Evolutionary conservation across 139 green algal species (phyloP), one percentile per base, ranked within the genome.

Genomic region (Micromonas commoda): DNA sequence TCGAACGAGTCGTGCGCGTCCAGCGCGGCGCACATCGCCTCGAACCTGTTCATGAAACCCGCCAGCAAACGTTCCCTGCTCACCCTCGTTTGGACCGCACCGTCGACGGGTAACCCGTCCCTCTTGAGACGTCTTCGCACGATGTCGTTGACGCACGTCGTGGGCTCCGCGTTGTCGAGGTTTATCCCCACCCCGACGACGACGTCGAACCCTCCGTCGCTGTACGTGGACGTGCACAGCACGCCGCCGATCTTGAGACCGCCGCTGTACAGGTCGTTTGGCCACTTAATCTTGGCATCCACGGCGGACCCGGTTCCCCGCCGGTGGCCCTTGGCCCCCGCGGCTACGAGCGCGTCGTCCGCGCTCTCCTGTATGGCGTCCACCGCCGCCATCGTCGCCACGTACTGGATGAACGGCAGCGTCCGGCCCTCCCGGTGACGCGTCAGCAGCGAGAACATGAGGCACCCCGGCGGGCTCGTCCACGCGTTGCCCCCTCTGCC

Each of bases 221-320:
- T 19, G 76, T 87, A 98, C 1, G 86, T 89, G 33, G 89, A 94
- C 54, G 97, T 89, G 77, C 96, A 96, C 45, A 98, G 88, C 1
- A 96, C 86, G 64, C 94, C 94, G 0, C 90, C 94, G 16, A 98
- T 78, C 83, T 98, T 98, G 20, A 92, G 77, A 28, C 74, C 77
- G 0, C 61, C 37, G 13, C 57, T 78, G 84, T 97, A 97, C 3
- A 98, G 82, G 83, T 98, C 94, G 74, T 98, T 98, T 65, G 94
- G 94, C 94, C 94, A 98, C 79, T 98, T 98, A 69, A 98, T 93
- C 33, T 85, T 79, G 9, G 97, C 74, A 24, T 92, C 82, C 29
- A 92, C 2, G 29, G 16, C 3, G 64, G 5, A 5, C 32, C 29
- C 19, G 35, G 57, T 33, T 24, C 63, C 35, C 23, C 6, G 28